These are phyloP conservation scores for Pseudotulostoma volvatum DNA, from an alignment of 495 filamentous ascomycete species.

Conservation along the genomic window DNA sequence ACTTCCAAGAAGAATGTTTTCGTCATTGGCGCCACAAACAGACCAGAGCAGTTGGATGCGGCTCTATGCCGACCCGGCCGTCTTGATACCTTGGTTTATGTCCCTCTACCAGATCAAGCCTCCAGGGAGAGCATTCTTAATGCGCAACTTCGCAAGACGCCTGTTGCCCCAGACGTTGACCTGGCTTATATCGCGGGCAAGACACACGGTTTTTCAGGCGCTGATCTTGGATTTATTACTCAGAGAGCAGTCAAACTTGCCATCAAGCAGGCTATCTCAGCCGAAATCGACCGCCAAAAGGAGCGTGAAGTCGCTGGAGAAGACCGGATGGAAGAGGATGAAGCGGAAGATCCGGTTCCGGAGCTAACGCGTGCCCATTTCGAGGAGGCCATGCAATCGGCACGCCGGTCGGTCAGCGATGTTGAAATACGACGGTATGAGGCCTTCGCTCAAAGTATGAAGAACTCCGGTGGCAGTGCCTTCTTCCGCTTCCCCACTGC, in stretches of 20 bases:
- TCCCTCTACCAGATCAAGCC: slow-evolving; percentile 80
- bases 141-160: slow-evolving; percentile 97
- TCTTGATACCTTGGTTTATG: slow-evolving; percentile 91
- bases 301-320: slow-evolving; percentile 74
- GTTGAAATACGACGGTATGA: slow-evolving; percentile 96
- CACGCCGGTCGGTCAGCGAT: slow-evolving; percentile 83
- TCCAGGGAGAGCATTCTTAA: slow-evolving; percentile 78
- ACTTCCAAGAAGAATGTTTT: slow-evolving; percentile 94
- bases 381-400: slow-evolving; percentile 93
- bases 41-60: slow-evolving; percentile 89
- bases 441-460: slow-evolving; percentile 96
- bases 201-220: slow-evolving; percentile 88
- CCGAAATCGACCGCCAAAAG: slow-evolving; percentile 78
- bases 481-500: slow-evolving; percentile 93
- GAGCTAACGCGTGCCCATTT: slow-evolving; percentile 93
- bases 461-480: slow-evolving; percentile 83
- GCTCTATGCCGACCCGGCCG: slow-evolving; percentile 78
- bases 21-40: slow-evolving; percentile 79
- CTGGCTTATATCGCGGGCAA: slow-evolving; percentile 59
- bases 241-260: slow-evolving; percentile 98
- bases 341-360: slow-evolving; percentile 86
- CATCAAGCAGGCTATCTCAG: slow-evolving; percentile 89
- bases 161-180: slow-evolving; percentile 75
- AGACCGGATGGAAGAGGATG: slow-evolving; percentile 58
- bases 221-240: slow-evolving; percentile 94